Conservation (phyloP, 2,329 filamentous ascomycete genomes). For the Nemania serpens region DNA sequence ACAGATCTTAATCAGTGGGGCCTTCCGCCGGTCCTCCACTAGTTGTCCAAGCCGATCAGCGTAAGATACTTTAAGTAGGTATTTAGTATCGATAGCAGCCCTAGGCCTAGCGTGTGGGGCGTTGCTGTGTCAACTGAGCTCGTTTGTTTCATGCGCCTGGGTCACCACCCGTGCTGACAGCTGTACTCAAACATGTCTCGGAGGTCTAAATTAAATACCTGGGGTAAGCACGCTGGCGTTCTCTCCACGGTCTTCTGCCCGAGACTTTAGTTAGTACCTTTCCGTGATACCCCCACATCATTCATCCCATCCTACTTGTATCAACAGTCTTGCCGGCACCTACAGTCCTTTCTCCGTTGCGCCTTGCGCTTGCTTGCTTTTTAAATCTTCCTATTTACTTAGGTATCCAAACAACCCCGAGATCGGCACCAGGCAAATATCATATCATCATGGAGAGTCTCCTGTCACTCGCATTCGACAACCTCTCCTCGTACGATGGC, state of each 20-base stretch:
- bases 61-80: no score
- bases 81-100: slow-evolving; percentile 2
- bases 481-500: slow-evolving; percentile 89
- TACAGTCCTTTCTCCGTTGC: slow-evolving; percentile 3
- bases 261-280: not conserved
- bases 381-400: not conserved
- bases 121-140: slow-evolving; percentile 27
- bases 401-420: not conserved
- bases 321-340: slow-evolving; percentile 21
- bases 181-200: no score
- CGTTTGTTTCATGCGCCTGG: no score
- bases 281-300: slow-evolving; percentile 6
- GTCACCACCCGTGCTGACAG: no score
- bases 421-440: no score
- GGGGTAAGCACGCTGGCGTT: no score
- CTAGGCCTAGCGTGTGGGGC: not conserved
- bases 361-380: slow-evolving; percentile 4
- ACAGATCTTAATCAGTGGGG: no score
- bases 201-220: no score
- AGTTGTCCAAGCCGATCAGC: no score
- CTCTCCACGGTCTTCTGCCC: no score
- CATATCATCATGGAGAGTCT: slow-evolving; percentile 77
- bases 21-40: no score
- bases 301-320: slow-evolving; percentile 24
- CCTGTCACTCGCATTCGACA: slow-evolving; percentile 92